Base-by-base conservation (phyloP, 805 yeast genomes). In the Brettanomyces nanus region DNA sequence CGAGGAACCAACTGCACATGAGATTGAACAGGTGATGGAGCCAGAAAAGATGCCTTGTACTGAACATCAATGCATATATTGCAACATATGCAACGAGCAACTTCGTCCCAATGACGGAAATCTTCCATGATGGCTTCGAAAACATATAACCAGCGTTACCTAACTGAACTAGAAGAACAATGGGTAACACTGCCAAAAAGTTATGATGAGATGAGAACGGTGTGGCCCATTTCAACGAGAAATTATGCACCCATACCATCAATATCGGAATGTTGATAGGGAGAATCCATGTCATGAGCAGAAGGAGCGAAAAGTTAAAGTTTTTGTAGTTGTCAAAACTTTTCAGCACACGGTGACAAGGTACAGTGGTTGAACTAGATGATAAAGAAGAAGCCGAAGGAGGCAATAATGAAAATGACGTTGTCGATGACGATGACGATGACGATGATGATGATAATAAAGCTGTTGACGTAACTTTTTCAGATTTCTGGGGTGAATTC, bases 191-290 rank as follows among this genome's bases (percentile, higher is more conserved):
- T 0, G 95, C 82, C 37, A 87, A 57, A 30, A 84, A 64, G 52
- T 85, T 87, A 55, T 89, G 95, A 55, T 86, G 95, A 0, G 95
- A 81, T 5, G 84, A 74, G 52, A 86, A 86, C 14, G 95, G 87
- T 0, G 92, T 83, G 39, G 69, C 72, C 95, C 95, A 85, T 46
- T 70, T 74, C 15, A 85, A 69, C 1, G 82, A 70, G 41, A 86
- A 65, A 51, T 87, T 84, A 51, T 85, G 95, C 25, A 84, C 62
- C 66, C 87, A 86, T 1, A 87, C 95, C 41, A 86, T 65, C 21
- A 87, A 54, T 2, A 83, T 76, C 0, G 96, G 95, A 1, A 79
- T 63, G 49, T 82, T 82, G 17, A 86, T 75, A 0, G 95, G 95
- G 4, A 85, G 58, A 7, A 85, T 68, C 82, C 95, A 82, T 7